Evolutionary conservation across 257 asterid species (phyloP).

Genomic region (Nicotiana obtusifolia): DNA sequence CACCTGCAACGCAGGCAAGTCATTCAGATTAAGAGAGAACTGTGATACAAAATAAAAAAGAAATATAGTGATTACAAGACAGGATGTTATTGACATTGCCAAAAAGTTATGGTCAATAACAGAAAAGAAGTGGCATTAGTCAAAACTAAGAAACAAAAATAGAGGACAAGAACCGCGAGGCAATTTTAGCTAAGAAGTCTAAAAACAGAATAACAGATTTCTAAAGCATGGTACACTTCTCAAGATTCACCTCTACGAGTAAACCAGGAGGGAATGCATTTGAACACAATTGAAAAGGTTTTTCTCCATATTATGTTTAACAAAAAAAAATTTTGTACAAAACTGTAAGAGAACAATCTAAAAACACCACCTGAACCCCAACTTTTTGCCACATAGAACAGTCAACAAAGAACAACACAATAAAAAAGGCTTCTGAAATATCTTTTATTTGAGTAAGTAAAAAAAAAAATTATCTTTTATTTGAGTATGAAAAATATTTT

Average conservation of each 20-base stretch:
- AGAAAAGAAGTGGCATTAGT: neutral
- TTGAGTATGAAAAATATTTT: neutral
- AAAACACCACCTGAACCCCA: neutral
- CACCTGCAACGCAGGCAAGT: slow-evolving; percentile 45
- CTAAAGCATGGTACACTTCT: neutral
- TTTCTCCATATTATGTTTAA: neutral
- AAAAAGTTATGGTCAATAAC: neutral
- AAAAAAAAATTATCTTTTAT: neutral
- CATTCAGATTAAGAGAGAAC: neutral
- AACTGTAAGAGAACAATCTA: neutral
- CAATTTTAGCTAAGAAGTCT: neutral
- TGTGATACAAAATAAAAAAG: neutral
- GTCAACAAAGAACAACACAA: neutral
- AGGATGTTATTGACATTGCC: neutral
- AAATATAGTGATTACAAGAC: neutral
- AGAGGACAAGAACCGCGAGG: neutral
- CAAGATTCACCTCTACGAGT: neutral
- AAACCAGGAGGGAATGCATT: neutral
- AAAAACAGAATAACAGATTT: neutral
- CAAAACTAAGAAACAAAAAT: neutral
- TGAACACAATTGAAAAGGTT: neutral
- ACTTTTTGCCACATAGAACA: neutral
- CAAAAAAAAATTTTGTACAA: neutral
- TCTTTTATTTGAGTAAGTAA: neutral
- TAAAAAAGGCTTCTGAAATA: neutral